Evolutionary conservation across 1,139 yeast genomes (phyloP), one percentile per base, ranked within the genome.

Genomic region (Zygosaccharomyces pseudobailii): DNA sequence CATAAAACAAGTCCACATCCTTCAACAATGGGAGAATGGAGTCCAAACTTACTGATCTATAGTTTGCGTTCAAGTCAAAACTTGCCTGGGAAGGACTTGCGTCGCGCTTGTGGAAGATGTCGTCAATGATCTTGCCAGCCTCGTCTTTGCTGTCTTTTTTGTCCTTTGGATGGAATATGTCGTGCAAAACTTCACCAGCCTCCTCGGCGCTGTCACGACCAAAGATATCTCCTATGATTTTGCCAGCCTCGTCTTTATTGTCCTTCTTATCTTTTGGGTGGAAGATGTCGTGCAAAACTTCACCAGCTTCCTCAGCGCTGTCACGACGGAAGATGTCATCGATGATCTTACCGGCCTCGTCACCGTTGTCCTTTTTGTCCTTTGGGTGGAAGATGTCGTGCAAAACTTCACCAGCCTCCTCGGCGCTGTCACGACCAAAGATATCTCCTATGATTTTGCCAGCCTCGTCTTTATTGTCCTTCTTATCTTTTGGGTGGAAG

Each of bases 1-100:
- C 41, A n/a, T 57, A 51, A 44, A 60, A 60, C 4, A 60, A 45
- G 19, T 51, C 42, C 21, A 58, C 47, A 13, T 56, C 55, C 19
- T 50, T 55, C 35, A 57, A 20, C 20, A 54, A 40, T 9, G 61
- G 50, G 2, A 59, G 34, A 25, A 53, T 52, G 4, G 62, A 56
- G 30, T 59, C 58, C 39, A 58, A 33, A 39, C 48, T 43, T 20
- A 50, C 41, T 13, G 43, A 9, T 25, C 28, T 24, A 13, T 25
- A 13, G 13, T 36, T 36, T 31, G 25, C 40, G 22, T 36, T 36
- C 17, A 36, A 9, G 28, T 36, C 32, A 36, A 36, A 36, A 24
- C 31, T 36, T 32, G 27, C 40, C 40, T 36, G 40, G 31, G 21
- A 31, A 24, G 40, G 25, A 24, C 40, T 24, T 22, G 40, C 40